These are phyloP conservation scores for Hirsutella rhossiliensis DNA, from an alignment of 2,329 filamentous ascomycete species.

Conservation along the genomic window DNA sequence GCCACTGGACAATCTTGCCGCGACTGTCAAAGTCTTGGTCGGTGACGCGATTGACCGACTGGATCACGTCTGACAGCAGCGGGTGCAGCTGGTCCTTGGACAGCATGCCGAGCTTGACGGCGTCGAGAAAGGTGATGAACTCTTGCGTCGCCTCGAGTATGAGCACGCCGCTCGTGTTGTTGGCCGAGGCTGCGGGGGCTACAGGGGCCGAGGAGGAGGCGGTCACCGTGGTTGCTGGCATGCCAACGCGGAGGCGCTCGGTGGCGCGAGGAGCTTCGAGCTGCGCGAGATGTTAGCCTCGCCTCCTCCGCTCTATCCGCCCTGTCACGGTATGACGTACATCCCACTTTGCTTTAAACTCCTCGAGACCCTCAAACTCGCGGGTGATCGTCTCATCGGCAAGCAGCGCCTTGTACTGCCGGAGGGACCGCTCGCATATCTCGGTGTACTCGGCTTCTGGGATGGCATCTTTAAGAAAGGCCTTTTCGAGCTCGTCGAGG, in stretches of 20 bases:
- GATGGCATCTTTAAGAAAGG: slow-evolving; percentile 91
- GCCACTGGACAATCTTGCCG: slow-evolving; percentile 96
- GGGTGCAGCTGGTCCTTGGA: slow-evolving; percentile 97
- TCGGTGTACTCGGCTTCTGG: slow-evolving; percentile 89
- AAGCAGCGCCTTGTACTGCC: slow-evolving; percentile 93
- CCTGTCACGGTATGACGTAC: slow-evolving; percentile 36
- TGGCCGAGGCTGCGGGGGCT: slow-evolving; percentile 29
- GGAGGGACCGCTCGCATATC: slow-evolving; percentile 83
- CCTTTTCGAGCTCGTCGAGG: slow-evolving; percentile 88
- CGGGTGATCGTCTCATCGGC: slow-evolving; percentile 83
- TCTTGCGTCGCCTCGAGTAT: slow-evolving; percentile 91
- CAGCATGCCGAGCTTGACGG: slow-evolving; percentile 79
- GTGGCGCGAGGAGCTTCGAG: slow-evolving; percentile 91
- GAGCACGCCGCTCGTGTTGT: slow-evolving; percentile 47
- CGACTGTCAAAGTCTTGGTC: slow-evolving; percentile 90
- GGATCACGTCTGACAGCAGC: slow-evolving; percentile 86
- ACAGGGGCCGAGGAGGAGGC: slow-evolving; percentile 33
- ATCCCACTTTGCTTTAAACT: slow-evolving; percentile 86
- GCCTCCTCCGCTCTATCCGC: neutral
- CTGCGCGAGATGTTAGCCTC: slow-evolving; percentile 30
- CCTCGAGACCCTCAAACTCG: slow-evolving; percentile 78
- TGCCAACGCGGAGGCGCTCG: slow-evolving; percentile 80
- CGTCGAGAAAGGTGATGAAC: slow-evolving; percentile 96
- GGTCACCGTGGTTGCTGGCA: slow-evolving; percentile 70
- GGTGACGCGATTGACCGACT: slow-evolving; percentile 93